Conservation (phyloP, 441 rosid genomes). For the Mallotus repandus region DNA sequence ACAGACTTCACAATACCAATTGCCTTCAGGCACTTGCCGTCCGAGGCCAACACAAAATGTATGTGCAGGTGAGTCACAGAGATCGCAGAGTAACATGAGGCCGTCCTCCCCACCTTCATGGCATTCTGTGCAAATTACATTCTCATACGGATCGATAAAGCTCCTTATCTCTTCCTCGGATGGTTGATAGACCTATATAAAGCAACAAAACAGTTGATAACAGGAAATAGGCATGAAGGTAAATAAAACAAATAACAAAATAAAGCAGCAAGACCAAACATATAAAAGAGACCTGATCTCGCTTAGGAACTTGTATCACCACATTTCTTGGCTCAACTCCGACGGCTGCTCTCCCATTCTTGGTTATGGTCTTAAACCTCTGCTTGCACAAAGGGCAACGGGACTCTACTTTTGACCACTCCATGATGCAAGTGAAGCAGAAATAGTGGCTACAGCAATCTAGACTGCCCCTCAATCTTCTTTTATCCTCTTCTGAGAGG, state of each 20-base stretch:
- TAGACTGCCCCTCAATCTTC: constrained; percentile 75
- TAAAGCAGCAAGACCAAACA: constrained; percentile 11
- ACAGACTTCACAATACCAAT: constrained; percentile 98
- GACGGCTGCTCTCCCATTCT: constrained; percentile 66
- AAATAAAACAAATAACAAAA: constrained; percentile 6
- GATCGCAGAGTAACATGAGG: constrained; percentile 93
- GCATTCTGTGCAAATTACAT: constrained; percentile 85
- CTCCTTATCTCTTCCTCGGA: constrained; percentile 97
- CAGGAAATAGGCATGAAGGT: constrained; percentile 18
- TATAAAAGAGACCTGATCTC: constrained; percentile 74
- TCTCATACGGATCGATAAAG: constrained; percentile 92
- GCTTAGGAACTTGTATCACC: constrained; percentile 71
- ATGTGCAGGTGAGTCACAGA: constrained; percentile 98
- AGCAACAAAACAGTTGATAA: constrained; percentile 23
- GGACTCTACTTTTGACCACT: constrained; percentile 98
- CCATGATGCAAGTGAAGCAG: constrained; percentile 95
- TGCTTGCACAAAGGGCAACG: constrained; percentile 99
- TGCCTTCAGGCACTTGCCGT: constrained; percentile 92
- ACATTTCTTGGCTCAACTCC: constrained; percentile 76
- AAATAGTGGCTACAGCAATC: constrained; percentile 92
- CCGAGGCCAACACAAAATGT: constrained; percentile 97
- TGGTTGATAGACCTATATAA: constrained; percentile 87
- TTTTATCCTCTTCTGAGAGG: constrained; percentile 88
- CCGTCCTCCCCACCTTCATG: constrained; percentile 96
- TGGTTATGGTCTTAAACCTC: constrained; percentile 80